A percentile compares a stretch with the other conserved stretches of the same genome.
Evolutionary conservation across 495 filamentous ascomycete genomes (phyloP).

Genomic region (Aspergillus steynii): DNA sequence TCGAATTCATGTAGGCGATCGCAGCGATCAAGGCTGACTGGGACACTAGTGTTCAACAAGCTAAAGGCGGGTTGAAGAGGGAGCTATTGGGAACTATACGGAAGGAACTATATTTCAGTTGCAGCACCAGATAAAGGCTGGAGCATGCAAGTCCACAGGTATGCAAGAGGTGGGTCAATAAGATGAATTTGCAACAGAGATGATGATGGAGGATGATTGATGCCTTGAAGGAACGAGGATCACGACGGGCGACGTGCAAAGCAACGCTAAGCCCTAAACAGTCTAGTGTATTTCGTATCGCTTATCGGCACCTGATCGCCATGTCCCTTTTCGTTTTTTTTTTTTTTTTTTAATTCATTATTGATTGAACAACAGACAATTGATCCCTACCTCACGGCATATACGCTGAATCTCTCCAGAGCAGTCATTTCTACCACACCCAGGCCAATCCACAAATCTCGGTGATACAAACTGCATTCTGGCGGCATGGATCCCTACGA

Average conservation of each 20-base stretch:
- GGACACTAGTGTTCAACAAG: neutral
- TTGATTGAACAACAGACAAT: neutral
- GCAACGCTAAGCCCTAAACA: conserved; percentile 1
- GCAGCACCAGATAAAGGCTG: neutral
- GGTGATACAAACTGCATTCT: neutral
- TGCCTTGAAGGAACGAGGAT: neutral
- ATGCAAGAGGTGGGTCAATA: neutral
- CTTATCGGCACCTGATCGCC: conserved; percentile 18
- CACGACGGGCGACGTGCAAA: neutral
- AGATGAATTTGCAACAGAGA: neutral
- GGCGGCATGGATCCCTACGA: conserved; percentile 69
- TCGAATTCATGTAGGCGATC: neutral
- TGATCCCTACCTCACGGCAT: neutral
- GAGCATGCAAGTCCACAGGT: neutral
- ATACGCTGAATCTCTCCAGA: neutral
- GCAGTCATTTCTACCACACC: neutral
- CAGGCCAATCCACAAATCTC: neutral
- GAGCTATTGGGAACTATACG: neutral
- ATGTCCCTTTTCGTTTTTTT: conserved; percentile 13
- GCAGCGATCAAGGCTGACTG: neutral
- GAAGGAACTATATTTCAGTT: neutral
- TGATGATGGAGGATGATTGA: neutral
- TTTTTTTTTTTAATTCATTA: conserved; percentile 12
- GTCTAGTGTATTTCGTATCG: conserved; percentile 19
- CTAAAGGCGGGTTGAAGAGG: neutral